A percentile compares a stretch with the other conserved stretches of the same genome.
Evolutionary conservation across 352 stramenopile genomes (phyloP).

Genomic region (Globisporangium camurandrum): DNA sequence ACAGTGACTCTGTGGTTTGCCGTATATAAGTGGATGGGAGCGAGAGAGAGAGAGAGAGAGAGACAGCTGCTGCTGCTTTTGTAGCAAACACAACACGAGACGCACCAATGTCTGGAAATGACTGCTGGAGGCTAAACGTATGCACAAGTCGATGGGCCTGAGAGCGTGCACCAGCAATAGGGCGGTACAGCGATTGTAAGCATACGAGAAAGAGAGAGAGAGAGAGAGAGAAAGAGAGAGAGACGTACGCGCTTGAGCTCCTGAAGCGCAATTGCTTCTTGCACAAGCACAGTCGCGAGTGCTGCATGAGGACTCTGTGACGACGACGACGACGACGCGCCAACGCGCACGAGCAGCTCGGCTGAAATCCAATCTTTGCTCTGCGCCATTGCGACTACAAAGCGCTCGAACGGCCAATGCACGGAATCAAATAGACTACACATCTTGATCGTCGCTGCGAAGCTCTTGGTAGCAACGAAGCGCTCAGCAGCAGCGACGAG

Average conservation of each 20-base stretch:
- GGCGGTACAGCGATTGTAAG: too few species aligned
- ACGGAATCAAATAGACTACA: conserved; percentile 22
- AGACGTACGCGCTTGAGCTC: conserved; percentile 51
- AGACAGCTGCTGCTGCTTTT: too few species aligned
- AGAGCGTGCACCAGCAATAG: too few species aligned
- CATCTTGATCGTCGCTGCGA: conserved; percentile 13
- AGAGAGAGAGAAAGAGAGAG: conserved; percentile 2
- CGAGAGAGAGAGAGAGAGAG: background rate
- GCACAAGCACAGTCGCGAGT: conserved; percentile 37
- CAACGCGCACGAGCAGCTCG: conserved; percentile 10
- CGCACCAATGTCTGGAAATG: conserved; percentile 50
- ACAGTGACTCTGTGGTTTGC: conserved; percentile 55
- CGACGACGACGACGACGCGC: too few species aligned
- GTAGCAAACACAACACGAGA: background rate
- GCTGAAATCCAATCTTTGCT: conserved; percentile 57
- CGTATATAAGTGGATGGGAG: too few species aligned
- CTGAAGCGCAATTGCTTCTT: conserved; percentile 38
- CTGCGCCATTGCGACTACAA: conserved; percentile 30
- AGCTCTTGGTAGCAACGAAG: conserved; percentile 19
- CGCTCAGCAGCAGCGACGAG: conserved; percentile 10
- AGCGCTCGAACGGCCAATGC: conserved; percentile 23
- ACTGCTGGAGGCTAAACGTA: conserved; percentile 35
- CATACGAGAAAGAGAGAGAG: background rate
- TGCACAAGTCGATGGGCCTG: conserved; percentile 54
- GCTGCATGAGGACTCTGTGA: too few species aligned